Evolutionary conservation across 2,329 filamentous ascomycete species (phyloP), one percentile per base, ranked within the genome.

Genomic region (Venturia asperata): DNA sequence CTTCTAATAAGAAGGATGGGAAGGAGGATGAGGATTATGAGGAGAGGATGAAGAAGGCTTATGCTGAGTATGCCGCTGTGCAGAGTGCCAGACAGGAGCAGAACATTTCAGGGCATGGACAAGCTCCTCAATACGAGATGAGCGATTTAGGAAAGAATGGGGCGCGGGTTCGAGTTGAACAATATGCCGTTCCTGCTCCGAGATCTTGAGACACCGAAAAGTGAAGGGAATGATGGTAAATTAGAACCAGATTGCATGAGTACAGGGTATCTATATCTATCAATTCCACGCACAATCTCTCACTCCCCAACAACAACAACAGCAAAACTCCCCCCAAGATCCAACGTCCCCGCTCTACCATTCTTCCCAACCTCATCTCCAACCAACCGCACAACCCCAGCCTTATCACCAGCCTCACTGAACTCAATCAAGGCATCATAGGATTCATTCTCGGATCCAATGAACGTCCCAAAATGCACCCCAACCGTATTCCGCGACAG

Each of bases 391-490:
- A 15, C 43, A 24, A 65, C 27, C 24, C 60, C 52, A 24, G 15
- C 39, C 55, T n/a, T 37, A 21, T 34, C 64, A 47, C 64, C 11
- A 13, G 56, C 64, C 15, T 65, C 64, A 10, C 27, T 41, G 24
- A 65, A 62, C 42, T 65, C 64, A 19, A 43, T 47, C 27, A 62
- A 9, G n/a, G 47, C 56, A 27, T 65, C 64, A 58, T 27, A 56
- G 45, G 34, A 45, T 34, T 65, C 64, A 41, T 65, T 52, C 41
- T 55, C 64, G 9, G 37, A 45, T 34, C 64, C 64, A 49, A 65
- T 52, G 17, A 65, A 65, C 11, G 64, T 65, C 15, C 64, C 64
- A 41, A 65, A 65, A 65, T 65, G 64, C 11, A 65, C 43, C 15
- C 43, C 47, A 6, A 65, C 61, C 9, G 64, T 47, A 41, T 62